Evolutionary conservation across 208 protist genomes (phyloP).

Genomic region (Kentomonas sorsogonicus): DNA sequence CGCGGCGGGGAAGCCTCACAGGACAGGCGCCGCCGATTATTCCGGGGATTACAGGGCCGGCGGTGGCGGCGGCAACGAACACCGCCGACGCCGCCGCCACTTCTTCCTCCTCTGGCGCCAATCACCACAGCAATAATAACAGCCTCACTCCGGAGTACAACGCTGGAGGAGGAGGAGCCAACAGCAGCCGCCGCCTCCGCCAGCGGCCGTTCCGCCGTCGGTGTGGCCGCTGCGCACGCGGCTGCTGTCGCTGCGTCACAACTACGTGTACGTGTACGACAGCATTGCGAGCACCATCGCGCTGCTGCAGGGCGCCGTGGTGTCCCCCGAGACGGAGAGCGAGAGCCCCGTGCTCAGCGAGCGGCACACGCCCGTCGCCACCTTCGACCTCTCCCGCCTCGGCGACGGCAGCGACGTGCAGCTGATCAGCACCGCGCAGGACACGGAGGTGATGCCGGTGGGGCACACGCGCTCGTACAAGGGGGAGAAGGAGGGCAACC

Average conservation of each 20-base stretch:
- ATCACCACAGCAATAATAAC: background rate
- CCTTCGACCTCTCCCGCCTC: constrained; percentile 23
- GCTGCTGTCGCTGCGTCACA: constrained; percentile 25
- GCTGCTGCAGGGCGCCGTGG: constrained; percentile 21
- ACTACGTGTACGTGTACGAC: constrained; percentile 58
- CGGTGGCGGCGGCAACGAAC: no score
- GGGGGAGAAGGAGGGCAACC: background rate
- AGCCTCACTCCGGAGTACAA: no score
- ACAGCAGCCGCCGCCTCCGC: background rate
- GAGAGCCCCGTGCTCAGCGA: constrained; percentile 41
- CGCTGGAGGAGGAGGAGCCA: background rate
- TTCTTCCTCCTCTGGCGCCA: background rate
- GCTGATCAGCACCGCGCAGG: constrained; percentile 10
- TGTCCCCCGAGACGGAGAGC: no score
- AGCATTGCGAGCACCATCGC: constrained; percentile 34
- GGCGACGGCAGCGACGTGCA: constrained; percentile 8
- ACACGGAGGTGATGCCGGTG: constrained; percentile 13
- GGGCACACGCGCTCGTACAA: background rate
- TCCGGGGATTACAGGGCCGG: no score
- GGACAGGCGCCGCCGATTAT: no score
- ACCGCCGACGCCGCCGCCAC: background rate
- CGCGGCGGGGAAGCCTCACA: no score
- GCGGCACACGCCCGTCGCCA: constrained; percentile 27
- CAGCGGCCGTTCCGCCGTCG: background rate
- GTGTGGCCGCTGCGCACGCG: constrained; percentile 52